These are phyloP conservation scores for Phytophthora meadii DNA, from an alignment of 352 stramenopile species.

Conservation along the genomic window DNA sequence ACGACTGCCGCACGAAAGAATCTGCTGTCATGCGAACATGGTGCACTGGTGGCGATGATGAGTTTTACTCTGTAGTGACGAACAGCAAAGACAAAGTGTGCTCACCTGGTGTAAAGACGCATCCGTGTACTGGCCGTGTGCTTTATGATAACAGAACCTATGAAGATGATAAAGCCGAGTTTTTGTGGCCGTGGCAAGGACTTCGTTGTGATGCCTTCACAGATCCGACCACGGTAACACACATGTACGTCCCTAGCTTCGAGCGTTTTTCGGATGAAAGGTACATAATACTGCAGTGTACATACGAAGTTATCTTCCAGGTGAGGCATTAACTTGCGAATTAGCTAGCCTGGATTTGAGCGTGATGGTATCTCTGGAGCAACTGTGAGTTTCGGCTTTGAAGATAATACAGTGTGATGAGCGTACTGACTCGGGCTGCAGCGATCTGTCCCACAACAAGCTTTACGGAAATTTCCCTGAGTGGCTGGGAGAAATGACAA, in stretches of 20 bases:
- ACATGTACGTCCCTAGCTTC: slow-evolving; percentile 52
- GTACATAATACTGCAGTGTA: not conserved
- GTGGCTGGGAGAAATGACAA: slow-evolving; percentile 71
- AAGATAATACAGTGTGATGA: not conserved
- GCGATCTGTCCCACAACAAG: slow-evolving; percentile 63
- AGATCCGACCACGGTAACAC: slow-evolving; percentile 70
- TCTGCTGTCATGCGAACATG: slow-evolving; percentile 63
- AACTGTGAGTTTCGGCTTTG: slow-evolving; percentile 52
- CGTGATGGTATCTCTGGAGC: slow-evolving; percentile 72
- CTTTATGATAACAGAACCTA: slow-evolving; percentile 38
- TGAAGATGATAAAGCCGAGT: slow-evolving; percentile 26
- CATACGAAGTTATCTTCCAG: slow-evolving; percentile 56
- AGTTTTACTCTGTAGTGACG: slow-evolving; percentile 14
- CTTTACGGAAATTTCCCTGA: slow-evolving; percentile 58
- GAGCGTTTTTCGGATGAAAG: not conserved
- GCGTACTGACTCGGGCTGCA: slow-evolving; percentile 13
- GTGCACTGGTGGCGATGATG: slow-evolving; percentile 51
- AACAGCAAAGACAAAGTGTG: slow-evolving; percentile 31
- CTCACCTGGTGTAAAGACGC: slow-evolving; percentile 54
- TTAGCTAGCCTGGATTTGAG: slow-evolving; percentile 66
- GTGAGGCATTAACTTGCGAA: slow-evolving; percentile 54
- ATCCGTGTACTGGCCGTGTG: slow-evolving; percentile 71
- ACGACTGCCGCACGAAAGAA: slow-evolving; percentile 50
- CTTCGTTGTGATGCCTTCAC: slow-evolving; percentile 71
- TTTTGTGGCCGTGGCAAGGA: slow-evolving; percentile 78